Evolutionary conservation across 2,329 filamentous ascomycete species (phyloP).

Genomic region (Penicillium freii): DNA sequence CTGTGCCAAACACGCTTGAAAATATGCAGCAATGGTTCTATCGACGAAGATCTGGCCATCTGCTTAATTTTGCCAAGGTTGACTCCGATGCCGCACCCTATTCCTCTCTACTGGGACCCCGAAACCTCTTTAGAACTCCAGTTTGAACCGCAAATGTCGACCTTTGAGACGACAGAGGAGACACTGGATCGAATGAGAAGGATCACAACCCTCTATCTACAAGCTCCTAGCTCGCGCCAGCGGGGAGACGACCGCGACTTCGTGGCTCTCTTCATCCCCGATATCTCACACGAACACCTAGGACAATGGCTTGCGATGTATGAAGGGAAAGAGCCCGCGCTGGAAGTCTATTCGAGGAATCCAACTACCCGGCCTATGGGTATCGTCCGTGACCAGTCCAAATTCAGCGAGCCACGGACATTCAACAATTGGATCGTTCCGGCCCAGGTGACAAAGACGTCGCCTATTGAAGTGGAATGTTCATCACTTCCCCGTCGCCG

Average conservation of each 20-base stretch:
- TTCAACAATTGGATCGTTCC: slow-evolving; percentile 28
- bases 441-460: neutral
- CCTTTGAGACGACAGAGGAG: slow-evolving; percentile 13
- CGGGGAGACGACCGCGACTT: slow-evolving; percentile 20
- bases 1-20: slow-evolving; percentile 25
- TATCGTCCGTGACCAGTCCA: slow-evolving; percentile 29
- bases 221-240: slow-evolving; percentile 19
- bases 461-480: slow-evolving; percentile 28
- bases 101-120: slow-evolving; percentile 32
- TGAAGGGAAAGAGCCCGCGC: slow-evolving; percentile 21
- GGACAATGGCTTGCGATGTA: slow-evolving; percentile 23
- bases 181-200: slow-evolving; percentile 35
- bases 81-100: slow-evolving; percentile 18
- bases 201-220: slow-evolving; percentile 28
- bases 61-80: slow-evolving; percentile 22
- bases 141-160: slow-evolving; percentile 16
- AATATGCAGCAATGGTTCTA: slow-evolving; percentile 15
- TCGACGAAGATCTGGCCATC: slow-evolving; percentile 18
- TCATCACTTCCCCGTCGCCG: slow-evolving; percentile 26
- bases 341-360: slow-evolving; percentile 22
- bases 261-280: slow-evolving; percentile 30
- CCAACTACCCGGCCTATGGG: slow-evolving; percentile 10
- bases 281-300: slow-evolving; percentile 17
- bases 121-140: slow-evolving; percentile 22
- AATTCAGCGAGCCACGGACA: slow-evolving; percentile 25